Base-by-base conservation (phyloP, 352 stramenopile genomes). In the Pythium scleroteichum region DNA sequence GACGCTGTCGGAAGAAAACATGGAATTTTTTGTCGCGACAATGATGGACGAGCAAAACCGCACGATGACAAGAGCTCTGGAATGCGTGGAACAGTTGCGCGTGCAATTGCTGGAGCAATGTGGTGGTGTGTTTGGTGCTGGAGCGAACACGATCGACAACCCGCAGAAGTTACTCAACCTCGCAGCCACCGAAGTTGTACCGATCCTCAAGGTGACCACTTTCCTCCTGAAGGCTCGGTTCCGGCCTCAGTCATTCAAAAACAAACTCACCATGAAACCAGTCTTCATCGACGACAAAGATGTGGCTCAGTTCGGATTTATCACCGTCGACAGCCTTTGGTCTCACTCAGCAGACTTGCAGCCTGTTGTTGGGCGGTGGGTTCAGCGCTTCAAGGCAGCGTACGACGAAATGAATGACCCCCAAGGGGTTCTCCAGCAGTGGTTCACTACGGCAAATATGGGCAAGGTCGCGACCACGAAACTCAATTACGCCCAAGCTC, bases 391-490 rank as follows among this genome's bases (percentile, higher is more conserved):
- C 61, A 78, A 85, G 48, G 57, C 65, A 16, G 78, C 79, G 56
- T 95, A 95, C 59, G 69, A 75, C 41, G 82, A 92, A 53, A 95
- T 95, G 86, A 79, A 73, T 45, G 86, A 94, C 39, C 71, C 76
- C 2, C 76, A 92, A 24, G 72, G 64, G 1, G 62, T 95, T 42
- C 58, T 95, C 5, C 60, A 78, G 59, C 86, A 94, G 58, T 94
- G 86, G 86, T 80, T 91, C 27, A 80, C 78, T 8, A 84, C 56
- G n/a, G 73, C 75, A 26, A 93, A 92, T 53, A 53, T 71, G 1
- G 71, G 83, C 55, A 59, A 69, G 2, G 47, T 55, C 6, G 26
- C 54, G 17, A 26, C 50, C 3, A 42, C 56, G 19, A 72, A 67
- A 27, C 52, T 87, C 7, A 67, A 40, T 19, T 68, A 86, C 24